Conservation (phyloP, 495 filamentous ascomycete genomes). For the Penicillium soppii region DNA sequence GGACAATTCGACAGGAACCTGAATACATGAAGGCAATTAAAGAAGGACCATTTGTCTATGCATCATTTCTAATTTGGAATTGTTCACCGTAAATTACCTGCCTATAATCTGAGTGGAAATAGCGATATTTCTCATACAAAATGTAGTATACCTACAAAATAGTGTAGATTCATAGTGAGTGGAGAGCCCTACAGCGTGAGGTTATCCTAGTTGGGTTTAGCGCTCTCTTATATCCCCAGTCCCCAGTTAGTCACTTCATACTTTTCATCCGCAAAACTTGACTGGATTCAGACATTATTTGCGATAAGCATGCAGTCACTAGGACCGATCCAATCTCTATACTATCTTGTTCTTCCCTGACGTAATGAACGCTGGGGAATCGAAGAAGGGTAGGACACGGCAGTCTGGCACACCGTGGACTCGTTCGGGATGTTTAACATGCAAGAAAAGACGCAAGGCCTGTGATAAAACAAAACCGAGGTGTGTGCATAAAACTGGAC, state of each 20-base stretch:
- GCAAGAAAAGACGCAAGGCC: constrained; percentile 44
- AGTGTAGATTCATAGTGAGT: too few species aligned
- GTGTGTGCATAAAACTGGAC: constrained; percentile 15
- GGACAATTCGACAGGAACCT: too few species aligned
- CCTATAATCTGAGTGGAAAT: too few species aligned
- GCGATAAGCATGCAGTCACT: constrained; percentile 8
- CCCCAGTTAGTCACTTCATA: neutral
- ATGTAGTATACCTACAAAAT: neutral
- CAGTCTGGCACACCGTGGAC: constrained; percentile 42
- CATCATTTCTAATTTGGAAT: too few species aligned
- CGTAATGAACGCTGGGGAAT: constrained; percentile 15
- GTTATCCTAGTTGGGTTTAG: constrained; percentile 1
- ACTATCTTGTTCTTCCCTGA: neutral
- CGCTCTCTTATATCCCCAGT: neutral
- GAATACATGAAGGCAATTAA: too few species aligned
- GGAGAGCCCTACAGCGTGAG: neutral
- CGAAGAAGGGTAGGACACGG: constrained; percentile 27
- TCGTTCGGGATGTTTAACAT: constrained; percentile 44
- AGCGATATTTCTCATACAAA: too few species aligned
- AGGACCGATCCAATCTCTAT: neutral
- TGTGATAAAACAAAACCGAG: constrained; percentile 47
- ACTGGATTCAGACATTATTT: neutral
- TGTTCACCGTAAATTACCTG: too few species aligned
- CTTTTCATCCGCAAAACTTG: neutral
- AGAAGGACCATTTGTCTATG: too few species aligned